Base-by-base conservation (phyloP, 2,329 filamentous ascomycete genomes). In the Didymella arachidicola region DNA sequence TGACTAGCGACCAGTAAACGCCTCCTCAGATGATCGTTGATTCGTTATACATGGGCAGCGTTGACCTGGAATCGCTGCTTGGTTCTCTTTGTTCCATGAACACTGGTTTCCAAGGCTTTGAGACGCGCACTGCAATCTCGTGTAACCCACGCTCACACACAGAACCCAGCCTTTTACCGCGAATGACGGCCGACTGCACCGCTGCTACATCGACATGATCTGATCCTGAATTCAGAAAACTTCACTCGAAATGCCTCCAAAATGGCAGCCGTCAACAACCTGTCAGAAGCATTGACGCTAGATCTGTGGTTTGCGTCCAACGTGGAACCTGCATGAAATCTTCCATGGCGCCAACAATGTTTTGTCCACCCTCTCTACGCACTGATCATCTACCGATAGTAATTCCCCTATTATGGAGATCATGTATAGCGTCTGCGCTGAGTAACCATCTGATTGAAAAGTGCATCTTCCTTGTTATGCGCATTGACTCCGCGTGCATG, bases 251-350 rank as follows among this genome's bases (percentile, higher is more conserved):
- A 45, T 53, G 27, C 22, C 27, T 50, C 44, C 27, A 44, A 27
- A 27, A 25, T 45, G 45, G 50, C 39, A 53, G 50, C 50, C 53
- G 39, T 49, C 49, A 43, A 49, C 29, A 36, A 53, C 30, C 45
- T 58, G 45, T 50, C 56, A 59, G 32, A 49, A 34, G 32, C 39
- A 53, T 27, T 48, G 44, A 46, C 45, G 38, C 56, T 53, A 59
- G 50, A 59, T 29, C 41, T 30, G 51, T 51, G 56, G 51, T 45
- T 54, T 41, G 46, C 36, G 27, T 29, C 36, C 27, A 59, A 54
- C 50, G 46, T 59, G 51, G 56, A 59, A 59, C 49, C 56, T 59
- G 56, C 56, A 53, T 53, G 50, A 45, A 59, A 51, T n/a, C n/a
- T 53, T 59, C 32, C 19, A 39, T 50, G 26, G 26, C 50, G 42